Evolutionary conservation across 208 protist genomes (phyloP).

Genomic region (Kentomonas sorsogonicus): DNA sequence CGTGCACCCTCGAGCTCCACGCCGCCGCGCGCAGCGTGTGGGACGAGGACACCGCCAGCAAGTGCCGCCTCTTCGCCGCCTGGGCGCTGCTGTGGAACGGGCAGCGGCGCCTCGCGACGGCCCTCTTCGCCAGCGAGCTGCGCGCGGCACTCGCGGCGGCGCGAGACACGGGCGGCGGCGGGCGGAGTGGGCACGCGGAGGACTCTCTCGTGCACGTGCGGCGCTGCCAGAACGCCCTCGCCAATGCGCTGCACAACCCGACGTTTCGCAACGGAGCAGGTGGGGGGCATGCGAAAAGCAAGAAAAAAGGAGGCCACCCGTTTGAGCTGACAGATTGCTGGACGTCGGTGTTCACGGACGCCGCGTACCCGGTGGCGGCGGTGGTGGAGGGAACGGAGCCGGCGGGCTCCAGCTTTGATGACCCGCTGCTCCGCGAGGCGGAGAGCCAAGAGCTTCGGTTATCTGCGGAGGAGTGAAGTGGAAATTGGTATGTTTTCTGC

Average conservation of each 20-base stretch:
- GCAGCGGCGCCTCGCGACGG: slow-evolving; percentile 22
- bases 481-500: slow-evolving; percentile 18
- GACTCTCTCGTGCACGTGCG: slow-evolving; percentile 42
- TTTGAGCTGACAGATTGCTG: too few species aligned
- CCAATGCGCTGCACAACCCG: slow-evolving; percentile 33
- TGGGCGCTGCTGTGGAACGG: slow-evolving; percentile 71
- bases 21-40: slow-evolving; percentile 22
- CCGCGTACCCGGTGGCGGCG: too few species aligned
- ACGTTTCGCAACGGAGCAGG: background rate
- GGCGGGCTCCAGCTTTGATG: too few species aligned
- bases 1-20: slow-evolving; percentile 47
- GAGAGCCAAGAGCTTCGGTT: too few species aligned
- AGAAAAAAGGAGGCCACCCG: too few species aligned
- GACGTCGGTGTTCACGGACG: too few species aligned
- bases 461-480: too few species aligned
- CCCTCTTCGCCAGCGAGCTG: slow-evolving; percentile 38
- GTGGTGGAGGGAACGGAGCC: too few species aligned
- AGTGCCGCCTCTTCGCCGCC: slow-evolving; percentile 65
- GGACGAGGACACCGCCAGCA: slow-evolving; percentile 37
- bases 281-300: too few species aligned
- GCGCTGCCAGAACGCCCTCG: slow-evolving; percentile 49
- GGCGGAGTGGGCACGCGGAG: slow-evolving; percentile 15
- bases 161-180: too few species aligned
- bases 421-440: too few species aligned
- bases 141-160: too few species aligned